Conservation (phyloP, 495 filamentous ascomycete genomes). For the Halenospora varia region DNA sequence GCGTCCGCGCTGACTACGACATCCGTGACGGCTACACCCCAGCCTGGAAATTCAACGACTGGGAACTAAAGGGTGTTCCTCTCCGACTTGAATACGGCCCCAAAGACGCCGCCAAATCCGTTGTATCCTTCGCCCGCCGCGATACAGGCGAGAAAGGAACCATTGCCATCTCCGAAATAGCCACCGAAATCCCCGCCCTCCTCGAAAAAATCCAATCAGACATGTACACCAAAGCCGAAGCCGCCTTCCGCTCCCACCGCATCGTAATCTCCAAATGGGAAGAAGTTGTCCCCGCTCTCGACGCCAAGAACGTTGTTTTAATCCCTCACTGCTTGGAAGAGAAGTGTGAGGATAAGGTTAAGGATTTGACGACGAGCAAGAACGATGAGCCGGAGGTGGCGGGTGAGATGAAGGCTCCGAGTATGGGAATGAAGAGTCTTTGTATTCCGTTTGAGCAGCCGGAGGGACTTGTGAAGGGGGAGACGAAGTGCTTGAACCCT, state of each 20-base stretch:
- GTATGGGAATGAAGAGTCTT: slow-evolving; percentile 95
- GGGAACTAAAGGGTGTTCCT: slow-evolving; percentile 91
- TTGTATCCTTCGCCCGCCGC: slow-evolving; percentile 79
- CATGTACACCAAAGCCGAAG: slow-evolving; percentile 78
- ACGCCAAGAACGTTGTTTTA: slow-evolving; percentile 85
- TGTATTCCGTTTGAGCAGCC: slow-evolving; percentile 98
- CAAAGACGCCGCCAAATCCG: slow-evolving; percentile 79
- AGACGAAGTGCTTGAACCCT: slow-evolving; percentile 87
- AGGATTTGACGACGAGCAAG: slow-evolving; percentile 76
- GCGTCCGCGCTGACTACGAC: slow-evolving; percentile 70
- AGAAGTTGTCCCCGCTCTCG: slow-evolving; percentile 80
- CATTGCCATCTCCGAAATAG: slow-evolving; percentile 67
- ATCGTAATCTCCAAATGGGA: slow-evolving; percentile 82
- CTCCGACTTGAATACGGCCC: slow-evolving; percentile 93
- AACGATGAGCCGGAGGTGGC: slow-evolving; percentile 62
- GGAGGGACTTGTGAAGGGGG: slow-evolving; percentile 67
- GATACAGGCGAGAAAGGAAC: slow-evolving; percentile 79
- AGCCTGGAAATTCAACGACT: slow-evolving; percentile 97
- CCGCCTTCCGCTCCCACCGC: slow-evolving; percentile 70
- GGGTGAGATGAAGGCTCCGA: slow-evolving; percentile 75
- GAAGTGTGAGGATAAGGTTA: slow-evolving; percentile 90
- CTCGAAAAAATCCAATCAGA: slow-evolving; percentile 86
- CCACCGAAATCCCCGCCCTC: slow-evolving; percentile 65
- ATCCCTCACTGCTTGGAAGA: slow-evolving; percentile 80
- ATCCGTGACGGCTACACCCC: slow-evolving; percentile 82